Evolutionary conservation across 2,329 filamentous ascomycete genomes (phyloP).

Genomic region (Bipolaris zeicola): DNA sequence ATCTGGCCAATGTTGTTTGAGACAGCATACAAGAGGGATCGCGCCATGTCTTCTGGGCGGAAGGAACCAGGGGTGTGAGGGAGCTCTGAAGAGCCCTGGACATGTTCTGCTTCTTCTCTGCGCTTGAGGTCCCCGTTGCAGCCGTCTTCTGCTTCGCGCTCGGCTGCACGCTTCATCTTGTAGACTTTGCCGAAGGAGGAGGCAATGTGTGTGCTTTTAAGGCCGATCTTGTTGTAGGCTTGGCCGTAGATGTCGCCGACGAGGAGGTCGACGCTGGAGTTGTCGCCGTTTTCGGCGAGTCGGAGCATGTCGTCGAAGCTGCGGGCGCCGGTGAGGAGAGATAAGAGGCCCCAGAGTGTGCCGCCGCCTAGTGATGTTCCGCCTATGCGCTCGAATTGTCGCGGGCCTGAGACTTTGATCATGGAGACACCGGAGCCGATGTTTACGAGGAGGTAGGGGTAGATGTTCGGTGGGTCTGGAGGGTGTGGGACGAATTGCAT

Average conservation of each 20-base stretch:
- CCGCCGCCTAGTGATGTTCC: constrained; percentile 94
- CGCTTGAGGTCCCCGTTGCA: constrained; percentile 58
- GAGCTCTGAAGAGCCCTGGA: constrained; percentile 35
- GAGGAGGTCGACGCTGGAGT: constrained; percentile 90
- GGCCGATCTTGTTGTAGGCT: constrained; percentile 92
- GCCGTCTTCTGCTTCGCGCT: constrained; percentile 75
- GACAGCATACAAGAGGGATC: constrained; percentile 91
- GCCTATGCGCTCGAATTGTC: constrained; percentile 86
- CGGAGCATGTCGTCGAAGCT: constrained; percentile 98
- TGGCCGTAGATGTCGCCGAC: constrained; percentile 98
- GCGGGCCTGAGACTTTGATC: constrained; percentile 92
- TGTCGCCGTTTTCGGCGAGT: constrained; percentile 89
- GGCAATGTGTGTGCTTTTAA: constrained; percentile 94
- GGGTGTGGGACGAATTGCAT: constrained; percentile 84
- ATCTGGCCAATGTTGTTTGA: constrained; percentile 98
- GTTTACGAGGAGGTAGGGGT: constrained; percentile 96
- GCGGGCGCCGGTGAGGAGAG: constrained; percentile 86
- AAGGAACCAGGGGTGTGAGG: constrained; percentile 60
- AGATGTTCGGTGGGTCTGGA: constrained; percentile 69
- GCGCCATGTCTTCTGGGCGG: constrained; percentile 81
- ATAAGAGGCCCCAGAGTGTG: constrained; percentile 95
- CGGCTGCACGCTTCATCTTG: constrained; percentile 84
- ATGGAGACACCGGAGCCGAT: constrained; percentile 97
- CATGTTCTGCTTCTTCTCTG: constrained; percentile 44
- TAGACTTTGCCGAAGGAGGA: constrained; percentile 98